A percentile compares a stretch with the other conserved stretches of the same genome.
Evolutionary conservation across 1,284 basidiomycete species (phyloP).

Genomic region (Thecaphora thlaspeos): DNA sequence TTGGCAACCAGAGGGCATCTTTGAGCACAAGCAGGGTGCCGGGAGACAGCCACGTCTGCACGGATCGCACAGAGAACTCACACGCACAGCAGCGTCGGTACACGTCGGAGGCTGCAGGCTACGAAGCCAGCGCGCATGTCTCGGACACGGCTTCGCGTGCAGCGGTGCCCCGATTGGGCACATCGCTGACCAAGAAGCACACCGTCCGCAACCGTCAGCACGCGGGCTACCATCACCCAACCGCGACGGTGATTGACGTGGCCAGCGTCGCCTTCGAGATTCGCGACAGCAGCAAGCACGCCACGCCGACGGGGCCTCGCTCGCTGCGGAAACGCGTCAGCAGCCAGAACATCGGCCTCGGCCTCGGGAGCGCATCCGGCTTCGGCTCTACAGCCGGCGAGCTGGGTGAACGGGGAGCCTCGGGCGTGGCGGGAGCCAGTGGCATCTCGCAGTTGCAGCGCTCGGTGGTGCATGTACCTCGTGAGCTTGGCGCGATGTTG

Average conservation of each 20-base stretch:
- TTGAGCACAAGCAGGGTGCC: slow-evolving; percentile 19
- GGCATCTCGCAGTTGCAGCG: slow-evolving; percentile 3
- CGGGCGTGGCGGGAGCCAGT: slow-evolving; percentile 6
- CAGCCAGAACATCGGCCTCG: not conserved
- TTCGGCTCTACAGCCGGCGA: too few species aligned
- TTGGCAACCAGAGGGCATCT: slow-evolving; percentile 21
- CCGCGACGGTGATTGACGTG: slow-evolving; percentile 49
- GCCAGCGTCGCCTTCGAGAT: slow-evolving; percentile 39
- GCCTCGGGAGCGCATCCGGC: not conserved
- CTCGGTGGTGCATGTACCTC: slow-evolving; percentile 16
- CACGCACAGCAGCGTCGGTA: slow-evolving; percentile 3
- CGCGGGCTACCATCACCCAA: slow-evolving; percentile 29
- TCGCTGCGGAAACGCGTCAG: slow-evolving; percentile 28
- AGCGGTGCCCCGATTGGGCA: not conserved
- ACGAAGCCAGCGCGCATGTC: not conserved
- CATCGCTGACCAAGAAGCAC: slow-evolving; percentile 27
- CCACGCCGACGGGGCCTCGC: not conserved
- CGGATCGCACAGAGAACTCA: slow-evolving; percentile 4
- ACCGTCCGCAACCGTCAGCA: slow-evolving; percentile 6
- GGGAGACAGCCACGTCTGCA: slow-evolving; percentile 28
- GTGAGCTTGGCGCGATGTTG: slow-evolving; percentile 67
- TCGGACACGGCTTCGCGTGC: not conserved
- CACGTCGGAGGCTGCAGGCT: slow-evolving; percentile 1
- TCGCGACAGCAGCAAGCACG: slow-evolving; percentile 5
- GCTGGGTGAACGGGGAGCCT: too few species aligned